Evolutionary conservation across 768 basidiomycete genomes (phyloP).

Genomic region (Suillus brevipes): DNA sequence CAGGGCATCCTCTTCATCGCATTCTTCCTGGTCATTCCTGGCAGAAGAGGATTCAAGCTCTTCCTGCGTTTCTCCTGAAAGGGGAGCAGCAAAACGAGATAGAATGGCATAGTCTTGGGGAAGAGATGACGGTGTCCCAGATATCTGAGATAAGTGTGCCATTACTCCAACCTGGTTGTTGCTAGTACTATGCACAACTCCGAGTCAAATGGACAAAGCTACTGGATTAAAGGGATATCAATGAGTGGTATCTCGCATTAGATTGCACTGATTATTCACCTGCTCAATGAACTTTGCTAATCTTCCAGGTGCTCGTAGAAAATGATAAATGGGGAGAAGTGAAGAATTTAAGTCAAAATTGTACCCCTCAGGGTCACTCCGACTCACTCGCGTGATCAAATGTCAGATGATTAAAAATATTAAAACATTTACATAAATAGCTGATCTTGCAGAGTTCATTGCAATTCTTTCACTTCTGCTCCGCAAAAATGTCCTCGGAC

Average conservation of each 20-base stretch:
- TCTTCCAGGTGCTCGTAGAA: not conserved
- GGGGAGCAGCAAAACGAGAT: slow-evolving; percentile 43
- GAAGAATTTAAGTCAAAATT: not conserved
- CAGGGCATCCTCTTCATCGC: not conserved
- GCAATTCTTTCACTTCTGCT: not conserved
- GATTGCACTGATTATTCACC: not conserved
- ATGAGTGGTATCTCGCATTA: not conserved
- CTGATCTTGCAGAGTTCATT: too few relatives aligned
- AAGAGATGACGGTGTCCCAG: slow-evolving; percentile 46
- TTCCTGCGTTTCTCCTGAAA: slow-evolving; percentile 4
- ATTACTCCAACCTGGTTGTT: not conserved
- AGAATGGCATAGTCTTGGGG: slow-evolving; percentile 63
- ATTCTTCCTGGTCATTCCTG: slow-evolving; percentile 8
- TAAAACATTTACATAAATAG: not conserved
- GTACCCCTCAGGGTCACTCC: not conserved
- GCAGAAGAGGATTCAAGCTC: slow-evolving; percentile 6
- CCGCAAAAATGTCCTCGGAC: not conserved
- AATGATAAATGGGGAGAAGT: not conserved
- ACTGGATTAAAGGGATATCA: not conserved
- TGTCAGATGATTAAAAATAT: not conserved
- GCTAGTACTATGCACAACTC: not conserved
- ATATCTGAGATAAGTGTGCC: not conserved
- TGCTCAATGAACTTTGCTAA: not conserved
- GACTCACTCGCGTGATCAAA: not conserved
- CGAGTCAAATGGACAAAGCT: not conserved